These are phyloP conservation scores for Globisporangium middletonii DNA, from an alignment of 352 stramenopile genomes.

Conservation along the genomic window DNA sequence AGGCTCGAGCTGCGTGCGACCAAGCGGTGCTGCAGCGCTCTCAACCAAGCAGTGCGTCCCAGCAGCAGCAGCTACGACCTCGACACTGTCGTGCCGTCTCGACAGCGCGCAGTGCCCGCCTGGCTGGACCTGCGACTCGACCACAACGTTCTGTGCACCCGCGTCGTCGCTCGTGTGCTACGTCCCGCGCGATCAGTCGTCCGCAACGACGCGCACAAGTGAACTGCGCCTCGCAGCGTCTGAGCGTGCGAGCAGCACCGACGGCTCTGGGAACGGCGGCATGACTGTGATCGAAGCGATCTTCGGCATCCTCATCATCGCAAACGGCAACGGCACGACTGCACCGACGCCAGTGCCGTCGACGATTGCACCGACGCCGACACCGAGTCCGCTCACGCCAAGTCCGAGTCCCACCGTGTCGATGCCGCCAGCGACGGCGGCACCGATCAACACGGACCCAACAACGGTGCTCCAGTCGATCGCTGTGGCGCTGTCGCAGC, in stretches of 20 bases:
- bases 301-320: slow-evolving; percentile 30
- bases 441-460: not conserved
- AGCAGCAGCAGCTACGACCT: slow-evolving; percentile 3
- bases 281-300: slow-evolving; percentile 27
- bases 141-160: slow-evolving; percentile 17
- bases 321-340: slow-evolving; percentile 6
- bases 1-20: slow-evolving; percentile 23
- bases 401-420: not conserved
- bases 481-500: slow-evolving; percentile 32
- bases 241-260: slow-evolving; percentile 12
- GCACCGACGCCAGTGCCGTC: too few relatives aligned
- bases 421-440: not conserved
- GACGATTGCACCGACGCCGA: not conserved
- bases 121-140: slow-evolving; percentile 26
- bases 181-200: slow-evolving; percentile 5
- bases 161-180: slow-evolving; percentile 34
- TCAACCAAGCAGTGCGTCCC: slow-evolving; percentile 16
- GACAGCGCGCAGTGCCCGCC: slow-evolving; percentile 16
- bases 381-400: not conserved
- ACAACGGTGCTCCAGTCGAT: slow-evolving; percentile 4
- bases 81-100: not conserved
- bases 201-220: not conserved
- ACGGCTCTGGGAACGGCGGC: not conserved
- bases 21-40: not conserved
- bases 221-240: slow-evolving; percentile 20